Conservation (phyloP, 2,329 filamentous ascomycete species). For the Alternaria novae-zelandiae region DNA sequence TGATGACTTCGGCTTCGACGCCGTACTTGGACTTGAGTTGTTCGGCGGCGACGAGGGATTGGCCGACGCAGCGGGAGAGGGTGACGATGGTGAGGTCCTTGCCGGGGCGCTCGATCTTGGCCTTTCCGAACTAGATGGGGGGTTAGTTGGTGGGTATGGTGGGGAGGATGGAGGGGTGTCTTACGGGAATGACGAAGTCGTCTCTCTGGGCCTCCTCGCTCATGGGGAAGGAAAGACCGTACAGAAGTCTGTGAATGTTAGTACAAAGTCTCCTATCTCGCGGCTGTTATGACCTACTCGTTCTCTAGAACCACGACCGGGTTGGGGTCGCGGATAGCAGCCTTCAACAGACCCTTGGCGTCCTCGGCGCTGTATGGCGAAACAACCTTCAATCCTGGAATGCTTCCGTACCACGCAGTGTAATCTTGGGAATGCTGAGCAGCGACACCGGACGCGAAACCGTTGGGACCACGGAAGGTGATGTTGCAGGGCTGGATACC, state of each 20-base stretch:
- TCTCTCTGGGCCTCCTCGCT: constrained; percentile 93
- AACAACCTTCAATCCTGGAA: constrained; percentile 96
- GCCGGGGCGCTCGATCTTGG: constrained; percentile 95
- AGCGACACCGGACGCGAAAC: constrained; percentile 92
- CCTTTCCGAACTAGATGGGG: constrained; percentile 77
- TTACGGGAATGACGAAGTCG: constrained; percentile 88
- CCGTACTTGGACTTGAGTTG: constrained; percentile 95
- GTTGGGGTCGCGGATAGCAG: constrained; percentile 97
- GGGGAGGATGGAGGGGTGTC: constrained; percentile 6
- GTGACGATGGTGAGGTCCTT: constrained; percentile 97
- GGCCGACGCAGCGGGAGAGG: constrained; percentile 92
- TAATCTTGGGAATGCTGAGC: constrained; percentile 99
- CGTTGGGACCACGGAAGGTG: constrained; percentile 98
- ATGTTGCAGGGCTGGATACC: constrained; percentile 99
- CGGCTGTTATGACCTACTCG: constrained; percentile 46
- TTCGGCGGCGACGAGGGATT: constrained; percentile 86
- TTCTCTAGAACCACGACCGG: constrained; percentile 76
- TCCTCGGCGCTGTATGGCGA: constrained; percentile 96
- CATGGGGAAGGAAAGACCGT: constrained; percentile 96
- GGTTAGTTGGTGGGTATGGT: too few relatives aligned
- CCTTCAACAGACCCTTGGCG: constrained; percentile 97
- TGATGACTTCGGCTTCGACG: constrained; percentile 94
- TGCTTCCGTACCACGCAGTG: constrained; percentile 97
- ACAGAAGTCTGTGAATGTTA: constrained; percentile 67
- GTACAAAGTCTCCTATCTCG: not conserved